Conservation (phyloP, 2,329 filamentous ascomycete species). For the Pseudocercospora vitis region DNA sequence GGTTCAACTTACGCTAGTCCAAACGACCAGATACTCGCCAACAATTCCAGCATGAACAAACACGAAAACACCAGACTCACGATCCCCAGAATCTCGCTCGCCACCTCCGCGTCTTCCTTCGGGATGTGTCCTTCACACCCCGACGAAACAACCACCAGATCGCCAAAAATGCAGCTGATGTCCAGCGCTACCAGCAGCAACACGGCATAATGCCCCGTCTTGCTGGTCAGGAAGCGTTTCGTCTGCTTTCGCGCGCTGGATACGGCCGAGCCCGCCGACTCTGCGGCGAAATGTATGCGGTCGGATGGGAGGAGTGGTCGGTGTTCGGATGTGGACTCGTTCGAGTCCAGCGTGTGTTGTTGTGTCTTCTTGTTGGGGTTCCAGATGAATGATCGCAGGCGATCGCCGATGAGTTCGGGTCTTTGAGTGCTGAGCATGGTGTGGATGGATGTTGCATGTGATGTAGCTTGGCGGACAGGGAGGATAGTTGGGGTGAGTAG, state of each 20-base stretch:
- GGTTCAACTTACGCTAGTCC: slow-evolving; percentile 54
- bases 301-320: slow-evolving; percentile 21
- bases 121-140: slow-evolving; percentile 46
- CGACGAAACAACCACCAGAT: slow-evolving; percentile 53
- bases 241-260: slow-evolving; percentile 29
- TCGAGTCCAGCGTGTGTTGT: background rate
- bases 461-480: slow-evolving; percentile 4
- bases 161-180: slow-evolving; percentile 54
- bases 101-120: slow-evolving; percentile 32
- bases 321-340: slow-evolving; percentile 5
- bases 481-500: background rate
- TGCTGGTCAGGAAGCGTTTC: slow-evolving; percentile 46
- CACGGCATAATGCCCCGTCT: slow-evolving; percentile 52
- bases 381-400: slow-evolving; percentile 3
- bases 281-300: slow-evolving; percentile 8
- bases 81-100: slow-evolving; percentile 49
- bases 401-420: background rate
- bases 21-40: slow-evolving; percentile 61
- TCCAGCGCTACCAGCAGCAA: slow-evolving; percentile 52
- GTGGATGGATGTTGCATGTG: slow-evolving; percentile 2
- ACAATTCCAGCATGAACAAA: slow-evolving; percentile 64
- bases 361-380: background rate
- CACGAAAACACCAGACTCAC: slow-evolving; percentile 61
- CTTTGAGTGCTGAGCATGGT: slow-evolving; percentile 3
- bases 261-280: slow-evolving; percentile 2